Percentiles rank a stretch among this genome's conserved stretches.
Conservation (phyloP, 1,284 basidiomycete species). For the Ustilago sp. region DNA sequence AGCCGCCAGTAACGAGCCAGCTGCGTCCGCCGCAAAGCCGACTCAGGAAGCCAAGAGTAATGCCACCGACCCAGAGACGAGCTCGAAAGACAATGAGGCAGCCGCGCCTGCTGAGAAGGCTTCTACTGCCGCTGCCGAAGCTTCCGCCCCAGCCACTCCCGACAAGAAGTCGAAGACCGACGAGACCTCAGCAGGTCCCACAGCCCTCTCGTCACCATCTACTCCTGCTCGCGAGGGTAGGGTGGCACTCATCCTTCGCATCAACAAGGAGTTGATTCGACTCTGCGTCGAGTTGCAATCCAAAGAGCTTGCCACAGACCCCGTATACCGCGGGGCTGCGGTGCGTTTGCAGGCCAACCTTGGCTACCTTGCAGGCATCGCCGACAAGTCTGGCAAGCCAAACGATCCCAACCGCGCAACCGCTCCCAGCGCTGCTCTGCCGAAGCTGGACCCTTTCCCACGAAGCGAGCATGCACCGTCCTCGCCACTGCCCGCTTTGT, state of each 20-base stretch:
- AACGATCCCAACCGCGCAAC: conserved; percentile 10
- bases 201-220: conserved; percentile 15
- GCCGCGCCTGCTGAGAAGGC: neutral
- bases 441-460: conserved; percentile 47
- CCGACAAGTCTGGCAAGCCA: conserved; percentile 43
- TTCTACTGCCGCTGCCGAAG: neutral
- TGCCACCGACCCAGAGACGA: neutral
- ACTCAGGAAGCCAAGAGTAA: neutral
- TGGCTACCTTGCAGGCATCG: conserved; percentile 53
- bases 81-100: neutral
- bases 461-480: conserved; percentile 31
- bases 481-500: conserved; percentile 45
- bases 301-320: conserved; percentile 38
- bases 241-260: conserved; percentile 51
- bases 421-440: conserved; percentile 25
- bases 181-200: neutral
- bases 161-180: conserved; percentile 15
- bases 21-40: neutral
- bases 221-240: conserved; percentile 42
- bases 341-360: conserved; percentile 54
- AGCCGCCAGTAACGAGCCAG: neutral
- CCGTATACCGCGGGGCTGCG: conserved; percentile 52
- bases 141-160: conserved; percentile 21
- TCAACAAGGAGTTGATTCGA: conserved; percentile 64
- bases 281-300: conserved; percentile 53